Conservation (phyloP, 768 basidiomycete genomes). For the Phallus indusiatus region DNA sequence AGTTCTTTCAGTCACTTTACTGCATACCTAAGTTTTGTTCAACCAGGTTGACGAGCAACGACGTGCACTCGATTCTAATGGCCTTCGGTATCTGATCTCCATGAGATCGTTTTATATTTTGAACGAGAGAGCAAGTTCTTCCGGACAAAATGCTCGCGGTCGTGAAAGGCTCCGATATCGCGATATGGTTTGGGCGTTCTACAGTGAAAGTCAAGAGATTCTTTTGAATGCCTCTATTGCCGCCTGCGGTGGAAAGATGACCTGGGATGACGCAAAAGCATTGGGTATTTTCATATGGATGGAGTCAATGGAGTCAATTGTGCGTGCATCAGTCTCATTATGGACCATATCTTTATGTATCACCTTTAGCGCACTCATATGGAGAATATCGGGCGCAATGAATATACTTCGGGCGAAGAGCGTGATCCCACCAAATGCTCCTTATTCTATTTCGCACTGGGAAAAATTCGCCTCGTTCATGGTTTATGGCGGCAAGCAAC, state of each 20-base stretch:
- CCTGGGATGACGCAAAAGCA: slow-evolving; percentile 81
- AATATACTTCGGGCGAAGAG: slow-evolving; percentile 80
- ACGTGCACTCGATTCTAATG: slow-evolving; percentile 86
- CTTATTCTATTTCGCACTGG: slow-evolving; percentile 89
- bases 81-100: slow-evolving; percentile 85
- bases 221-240: slow-evolving; percentile 59
- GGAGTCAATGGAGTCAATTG: slow-evolving; percentile 67
- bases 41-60: slow-evolving; percentile 79
- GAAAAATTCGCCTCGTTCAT: slow-evolving; percentile 85
- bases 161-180: slow-evolving; percentile 80
- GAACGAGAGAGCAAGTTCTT: slow-evolving; percentile 42
- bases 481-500: slow-evolving; percentile 93
- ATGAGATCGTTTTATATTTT: slow-evolving; percentile 88
- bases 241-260: slow-evolving; percentile 78
- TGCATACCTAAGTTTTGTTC: slow-evolving; percentile 1
- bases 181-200: slow-evolving; percentile 95
- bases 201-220: slow-evolving; percentile 89
- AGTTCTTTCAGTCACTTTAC: slow-evolving; percentile 8
- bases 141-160: slow-evolving; percentile 22
- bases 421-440: slow-evolving; percentile 88
- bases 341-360: neutral
- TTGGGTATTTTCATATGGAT: slow-evolving; percentile 88
- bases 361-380: slow-evolving; percentile 60
- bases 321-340: slow-evolving; percentile 27
- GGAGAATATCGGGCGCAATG: slow-evolving; percentile 83